Conservation (phyloP, 176 grass and related monocot genomes). For the Alloteropsis semialata region DNA sequence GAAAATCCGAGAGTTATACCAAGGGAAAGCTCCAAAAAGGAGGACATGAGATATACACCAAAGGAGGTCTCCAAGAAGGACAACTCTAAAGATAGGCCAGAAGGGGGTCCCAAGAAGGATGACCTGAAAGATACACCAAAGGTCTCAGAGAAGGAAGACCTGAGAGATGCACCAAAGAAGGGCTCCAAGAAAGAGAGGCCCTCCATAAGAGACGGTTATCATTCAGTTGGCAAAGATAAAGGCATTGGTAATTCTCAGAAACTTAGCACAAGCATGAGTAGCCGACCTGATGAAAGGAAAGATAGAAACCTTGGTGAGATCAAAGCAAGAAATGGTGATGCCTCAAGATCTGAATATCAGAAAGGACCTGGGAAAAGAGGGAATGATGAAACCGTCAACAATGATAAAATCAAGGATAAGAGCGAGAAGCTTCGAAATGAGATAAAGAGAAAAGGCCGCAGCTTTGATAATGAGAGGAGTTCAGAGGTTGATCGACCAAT, state of each 20-base stretch:
- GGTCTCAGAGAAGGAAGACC: conserved; percentile 35
- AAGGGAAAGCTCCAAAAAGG: conserved; percentile 30
- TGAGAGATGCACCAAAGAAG: conserved; percentile 46
- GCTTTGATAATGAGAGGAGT: conserved; percentile 32
- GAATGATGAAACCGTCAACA: conserved; percentile 31
- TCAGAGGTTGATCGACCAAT: conserved; percentile 44
- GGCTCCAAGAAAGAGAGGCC: conserved; percentile 17
- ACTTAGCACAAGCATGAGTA: conserved; percentile 21
- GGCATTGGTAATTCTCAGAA: conserved; percentile 28
- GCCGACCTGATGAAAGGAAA: conserved; percentile 35
- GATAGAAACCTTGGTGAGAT: conserved; percentile 39
- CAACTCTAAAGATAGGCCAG: conserved; percentile 25
- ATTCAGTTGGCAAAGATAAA: conserved; percentile 34
- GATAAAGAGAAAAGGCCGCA: conserved; percentile 40
- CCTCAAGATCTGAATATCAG: conserved; percentile 33
- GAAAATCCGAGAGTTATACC: conserved; percentile 19
- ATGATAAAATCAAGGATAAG: conserved; percentile 44
- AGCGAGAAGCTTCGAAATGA: conserved; percentile 37
- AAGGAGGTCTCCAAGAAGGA: conserved; percentile 41
- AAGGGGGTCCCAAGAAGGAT: conserved; percentile 21
- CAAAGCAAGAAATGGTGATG: conserved; percentile 42
- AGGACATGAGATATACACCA: conserved; percentile 18
- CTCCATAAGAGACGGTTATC: conserved; percentile 13
- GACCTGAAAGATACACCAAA: conserved; percentile 39
- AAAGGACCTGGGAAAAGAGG: conserved; percentile 53